These are phyloP conservation scores for Blastobotrys petasosporus DNA, from an alignment of 1,139 yeast species.

Conservation along the genomic window DNA sequence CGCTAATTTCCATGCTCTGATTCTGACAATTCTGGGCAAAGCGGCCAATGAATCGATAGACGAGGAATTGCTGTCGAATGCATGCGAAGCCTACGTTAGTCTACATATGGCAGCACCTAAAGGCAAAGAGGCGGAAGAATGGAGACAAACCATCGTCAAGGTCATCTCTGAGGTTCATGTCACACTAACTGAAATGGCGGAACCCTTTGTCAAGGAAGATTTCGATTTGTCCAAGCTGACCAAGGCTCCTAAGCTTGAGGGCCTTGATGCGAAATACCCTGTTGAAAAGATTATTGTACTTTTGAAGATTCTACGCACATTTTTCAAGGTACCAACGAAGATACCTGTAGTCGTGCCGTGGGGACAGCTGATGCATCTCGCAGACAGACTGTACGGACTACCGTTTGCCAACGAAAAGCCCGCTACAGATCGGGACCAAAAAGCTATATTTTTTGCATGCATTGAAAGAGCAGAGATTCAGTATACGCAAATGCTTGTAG, in stretches of 20 bases:
- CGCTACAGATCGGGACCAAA: constrained; percentile 19
- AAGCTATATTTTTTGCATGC: constrained; percentile 17
- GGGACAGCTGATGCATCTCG: constrained; percentile 23
- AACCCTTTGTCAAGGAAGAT: constrained; percentile 22
- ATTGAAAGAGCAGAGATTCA: constrained; percentile 22
- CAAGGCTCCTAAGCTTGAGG: not conserved
- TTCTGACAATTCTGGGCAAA: constrained; percentile 29
- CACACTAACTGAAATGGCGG: constrained; percentile 17
- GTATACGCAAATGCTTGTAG: constrained; percentile 16
- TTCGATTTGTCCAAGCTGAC: constrained; percentile 2
- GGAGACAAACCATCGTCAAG: constrained; percentile 25
- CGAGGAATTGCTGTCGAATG: constrained; percentile 40
- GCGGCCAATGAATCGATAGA: constrained; percentile 12
- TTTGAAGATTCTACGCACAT: constrained; percentile 22
- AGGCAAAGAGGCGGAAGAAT: constrained; percentile 36
- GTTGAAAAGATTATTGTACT: constrained; percentile 20
- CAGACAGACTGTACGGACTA: constrained; percentile 25
- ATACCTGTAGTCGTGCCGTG: constrained; percentile 28
- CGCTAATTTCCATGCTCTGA: constrained; percentile 48
- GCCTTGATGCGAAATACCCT: not conserved
- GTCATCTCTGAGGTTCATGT: constrained; percentile 25
- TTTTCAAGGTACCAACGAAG: constrained; percentile 25
- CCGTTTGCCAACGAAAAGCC: constrained; percentile 16
- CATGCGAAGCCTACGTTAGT: constrained; percentile 52
- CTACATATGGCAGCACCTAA: constrained; percentile 56